Conservation (phyloP, 2,329 filamentous ascomycete genomes). For the Pseudogymnoascus sp. region DNA sequence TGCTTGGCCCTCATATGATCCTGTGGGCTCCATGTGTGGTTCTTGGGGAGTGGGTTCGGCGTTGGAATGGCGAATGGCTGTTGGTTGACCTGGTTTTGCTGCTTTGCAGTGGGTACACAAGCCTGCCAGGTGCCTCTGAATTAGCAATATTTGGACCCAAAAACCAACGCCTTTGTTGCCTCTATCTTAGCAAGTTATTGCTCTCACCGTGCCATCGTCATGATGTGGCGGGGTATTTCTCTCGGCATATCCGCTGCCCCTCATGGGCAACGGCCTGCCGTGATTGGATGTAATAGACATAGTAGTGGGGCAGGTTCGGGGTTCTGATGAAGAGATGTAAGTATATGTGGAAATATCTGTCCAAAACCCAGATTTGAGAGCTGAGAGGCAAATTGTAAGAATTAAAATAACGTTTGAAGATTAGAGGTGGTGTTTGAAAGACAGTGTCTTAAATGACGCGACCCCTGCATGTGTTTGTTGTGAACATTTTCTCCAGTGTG, state of each 20-base stretch:
- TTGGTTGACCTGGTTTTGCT: not conserved
- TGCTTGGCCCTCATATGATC: not conserved
- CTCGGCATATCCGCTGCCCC: not conserved
- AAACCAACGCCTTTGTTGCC: not conserved
- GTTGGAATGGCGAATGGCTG: not conserved
- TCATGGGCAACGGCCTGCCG: not conserved
- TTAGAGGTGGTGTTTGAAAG: not conserved
- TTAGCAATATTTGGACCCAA: constrained; percentile 1
- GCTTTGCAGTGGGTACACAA: not conserved
- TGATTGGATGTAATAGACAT: not conserved
- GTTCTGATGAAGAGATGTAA: not conserved
- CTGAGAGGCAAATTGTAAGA: not conserved
- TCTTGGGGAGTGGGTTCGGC: not conserved
- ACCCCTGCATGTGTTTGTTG: not conserved
- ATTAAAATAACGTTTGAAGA: not conserved
- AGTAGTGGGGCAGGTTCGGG: not conserved
- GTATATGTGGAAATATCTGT: not conserved
- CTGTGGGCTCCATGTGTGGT: not conserved
- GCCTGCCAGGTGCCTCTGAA: not conserved
- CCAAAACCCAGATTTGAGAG: not conserved
- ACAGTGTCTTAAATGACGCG: not conserved
- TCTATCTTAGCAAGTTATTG: not conserved
- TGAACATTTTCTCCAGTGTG: not conserved
- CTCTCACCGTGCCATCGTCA: not conserved
- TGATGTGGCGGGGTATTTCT: constrained; percentile 6